Evolutionary conservation across 805 yeast genomes (phyloP).

Genomic region (Pichia occidentalis): DNA sequence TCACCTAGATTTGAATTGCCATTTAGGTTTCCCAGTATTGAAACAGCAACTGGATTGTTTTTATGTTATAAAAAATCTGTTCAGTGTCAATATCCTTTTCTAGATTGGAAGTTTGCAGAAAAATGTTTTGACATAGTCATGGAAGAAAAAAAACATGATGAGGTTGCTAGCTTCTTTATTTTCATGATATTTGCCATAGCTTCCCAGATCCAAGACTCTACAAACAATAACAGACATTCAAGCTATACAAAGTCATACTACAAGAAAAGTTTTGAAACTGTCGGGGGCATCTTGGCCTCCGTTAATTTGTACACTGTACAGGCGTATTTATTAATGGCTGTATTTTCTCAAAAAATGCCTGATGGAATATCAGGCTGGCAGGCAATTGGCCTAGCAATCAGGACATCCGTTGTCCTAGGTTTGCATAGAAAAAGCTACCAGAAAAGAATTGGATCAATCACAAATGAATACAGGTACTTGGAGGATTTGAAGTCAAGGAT

Average conservation of each 20-base stretch:
- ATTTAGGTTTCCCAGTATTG: conserved; percentile 20
- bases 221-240: conserved; percentile 7
- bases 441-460: background rate
- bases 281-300: conserved; percentile 20
- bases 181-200: conserved; percentile 31
- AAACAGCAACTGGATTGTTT: conserved; percentile 16
- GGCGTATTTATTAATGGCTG: conserved; percentile 27
- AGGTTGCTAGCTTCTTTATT: conserved; percentile 22
- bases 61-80: conserved; percentile 25
- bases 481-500: conserved; percentile 25
- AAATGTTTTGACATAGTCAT: conserved; percentile 20
- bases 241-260: conserved; percentile 27
- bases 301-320: conserved; percentile 28
- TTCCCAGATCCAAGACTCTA: conserved; percentile 19
- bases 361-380: conserved; percentile 31
- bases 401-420: conserved; percentile 29
- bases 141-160: conserved; percentile 14
- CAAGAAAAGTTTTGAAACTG: conserved; percentile 26
- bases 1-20: conserved; percentile 11
- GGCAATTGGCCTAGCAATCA: conserved; percentile 27
- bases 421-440: conserved; percentile 27
- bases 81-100: conserved; percentile 33
- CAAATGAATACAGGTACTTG: conserved; percentile 9
- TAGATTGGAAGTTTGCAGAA: conserved; percentile 26
- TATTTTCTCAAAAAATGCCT: conserved; percentile 32